phyloP scores from a whole-genome alignment of 768 basidiomycete genomes.

The Omphalotus guepiniiformis region DNA sequence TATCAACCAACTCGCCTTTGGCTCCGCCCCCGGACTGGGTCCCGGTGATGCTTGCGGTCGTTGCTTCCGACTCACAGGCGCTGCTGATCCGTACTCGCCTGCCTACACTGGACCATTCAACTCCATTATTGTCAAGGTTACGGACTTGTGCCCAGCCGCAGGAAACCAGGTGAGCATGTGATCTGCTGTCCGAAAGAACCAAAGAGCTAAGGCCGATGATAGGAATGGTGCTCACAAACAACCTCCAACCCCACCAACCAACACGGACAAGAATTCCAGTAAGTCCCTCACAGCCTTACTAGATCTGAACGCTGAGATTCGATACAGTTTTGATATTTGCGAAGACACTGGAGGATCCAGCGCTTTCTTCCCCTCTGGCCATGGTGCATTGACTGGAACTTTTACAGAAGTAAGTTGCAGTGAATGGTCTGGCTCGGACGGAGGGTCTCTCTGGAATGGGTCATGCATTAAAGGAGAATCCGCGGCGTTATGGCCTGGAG shows the following conservation, averaged over 20 bases:
- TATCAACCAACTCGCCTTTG: constrained; percentile 54
- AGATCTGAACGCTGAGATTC: neutral
- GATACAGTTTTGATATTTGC: constrained; percentile 55
- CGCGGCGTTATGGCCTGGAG: constrained; percentile 48
- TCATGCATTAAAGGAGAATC: constrained; percentile 48
- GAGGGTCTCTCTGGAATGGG: constrained; percentile 39
- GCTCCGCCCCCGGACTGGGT: constrained; percentile 43
- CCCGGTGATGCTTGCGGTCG: constrained; percentile 60
- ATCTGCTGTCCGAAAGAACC: neutral
- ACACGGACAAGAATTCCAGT: constrained; percentile 47
- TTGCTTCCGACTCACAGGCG: constrained; percentile 52
- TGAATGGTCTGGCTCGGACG: constrained; percentile 54
- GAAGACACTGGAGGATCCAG: constrained; percentile 48
- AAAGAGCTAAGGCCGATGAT: neutral
- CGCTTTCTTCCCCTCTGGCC: constrained; percentile 55
- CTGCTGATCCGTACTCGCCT: constrained; percentile 50
- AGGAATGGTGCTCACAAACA: constrained; percentile 55
- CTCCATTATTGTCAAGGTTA: constrained; percentile 52
- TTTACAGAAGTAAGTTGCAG: constrained; percentile 55
- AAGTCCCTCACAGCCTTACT: constrained; percentile 13
- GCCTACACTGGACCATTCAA: constrained; percentile 46
- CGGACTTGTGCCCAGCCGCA: constrained; percentile 39
- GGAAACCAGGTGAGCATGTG: constrained; percentile 35
- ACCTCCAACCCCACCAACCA: constrained; percentile 36
- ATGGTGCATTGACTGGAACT: constrained; percentile 51